A percentile compares a stretch with the other conserved stretches of the same genome.
Conservation (phyloP, 768 basidiomycete species). For the Paxillus rubicundulus region DNA sequence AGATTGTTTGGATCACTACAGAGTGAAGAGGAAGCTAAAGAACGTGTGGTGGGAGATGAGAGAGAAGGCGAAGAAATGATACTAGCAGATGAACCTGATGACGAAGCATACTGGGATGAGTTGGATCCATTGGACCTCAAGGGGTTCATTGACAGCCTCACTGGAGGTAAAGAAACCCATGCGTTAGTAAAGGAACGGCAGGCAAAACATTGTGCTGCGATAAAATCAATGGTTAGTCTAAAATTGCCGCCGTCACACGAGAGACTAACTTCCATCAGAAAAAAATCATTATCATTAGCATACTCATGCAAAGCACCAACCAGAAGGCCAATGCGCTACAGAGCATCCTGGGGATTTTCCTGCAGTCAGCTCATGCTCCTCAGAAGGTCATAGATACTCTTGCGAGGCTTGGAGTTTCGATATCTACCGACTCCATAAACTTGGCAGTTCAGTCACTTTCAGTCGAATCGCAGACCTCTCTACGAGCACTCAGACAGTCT, state of each 20-base stretch:
- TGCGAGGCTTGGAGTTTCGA: no score
- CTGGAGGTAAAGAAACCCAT: not conserved
- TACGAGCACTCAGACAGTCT: no score
- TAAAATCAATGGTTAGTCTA: not conserved
- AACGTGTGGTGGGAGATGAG: no score
- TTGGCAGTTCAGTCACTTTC: no score
- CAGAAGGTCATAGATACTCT: no score
- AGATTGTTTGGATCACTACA: no score
- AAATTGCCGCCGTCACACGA: not conserved
- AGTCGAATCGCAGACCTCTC: no score
- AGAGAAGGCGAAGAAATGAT: no score
- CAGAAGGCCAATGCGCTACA: conserved; percentile 12
- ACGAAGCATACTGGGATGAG: not conserved
- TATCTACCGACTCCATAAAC: no score
- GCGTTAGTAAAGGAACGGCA: not conserved
- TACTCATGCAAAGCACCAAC: conserved; percentile 33
- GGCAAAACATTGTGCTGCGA: not conserved
- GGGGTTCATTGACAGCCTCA: not conserved
- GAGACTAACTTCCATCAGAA: conserved; percentile 3
- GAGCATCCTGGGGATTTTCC: conserved; percentile 11
- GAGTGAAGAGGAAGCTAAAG: no score
- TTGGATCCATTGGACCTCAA: not conserved
- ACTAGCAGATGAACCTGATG: not conserved
- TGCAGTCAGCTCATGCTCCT: conserved; percentile 13
- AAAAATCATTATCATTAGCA: conserved; percentile 9